Evolutionary conservation across 1,139 yeast species (phyloP).

Genomic region (Yamadazyma sp.): DNA sequence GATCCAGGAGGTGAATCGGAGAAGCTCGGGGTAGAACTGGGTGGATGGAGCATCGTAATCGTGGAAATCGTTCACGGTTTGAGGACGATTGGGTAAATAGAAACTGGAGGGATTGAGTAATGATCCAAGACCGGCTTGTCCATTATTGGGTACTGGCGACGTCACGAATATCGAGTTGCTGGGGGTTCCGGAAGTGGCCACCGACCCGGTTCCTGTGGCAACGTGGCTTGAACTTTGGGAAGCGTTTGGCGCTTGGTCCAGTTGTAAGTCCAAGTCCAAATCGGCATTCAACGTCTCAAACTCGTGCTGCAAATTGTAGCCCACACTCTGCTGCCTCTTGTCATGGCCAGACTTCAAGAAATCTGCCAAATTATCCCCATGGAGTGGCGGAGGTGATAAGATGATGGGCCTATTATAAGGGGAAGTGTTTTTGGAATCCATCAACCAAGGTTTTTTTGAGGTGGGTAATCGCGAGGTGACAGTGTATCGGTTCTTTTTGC

Average conservation of each 20-base stretch:
- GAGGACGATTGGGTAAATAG: conserved; percentile 40
- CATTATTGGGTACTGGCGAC: conserved; percentile 15
- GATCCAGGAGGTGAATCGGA: conserved; percentile 60
- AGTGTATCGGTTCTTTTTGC: too few relatives aligned
- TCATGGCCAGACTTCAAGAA: conserved; percentile 18
- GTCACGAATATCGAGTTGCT: conserved; percentile 1
- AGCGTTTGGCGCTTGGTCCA: background rate
- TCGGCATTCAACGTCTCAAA: conserved; percentile 48
- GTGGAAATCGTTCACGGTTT: conserved; percentile 41
- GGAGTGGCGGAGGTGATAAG: conserved; percentile 36
- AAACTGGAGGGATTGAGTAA: conserved; percentile 14
- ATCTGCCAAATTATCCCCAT: conserved; percentile 6
- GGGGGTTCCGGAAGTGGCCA: background rate
- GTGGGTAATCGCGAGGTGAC: too few relatives aligned
- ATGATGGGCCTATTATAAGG: conserved; percentile 32
- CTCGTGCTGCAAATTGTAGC: conserved; percentile 47
- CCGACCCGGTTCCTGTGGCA: background rate
- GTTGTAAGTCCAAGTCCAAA: conserved; percentile 42
- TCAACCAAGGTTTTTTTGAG: conserved; percentile 1
- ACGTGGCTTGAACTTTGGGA: background rate
- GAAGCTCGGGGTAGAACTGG: conserved; percentile 42
- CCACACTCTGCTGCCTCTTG: conserved; percentile 43
- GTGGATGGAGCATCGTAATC: conserved; percentile 3
- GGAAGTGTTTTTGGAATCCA: conserved; percentile 9
- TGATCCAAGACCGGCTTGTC: conserved; percentile 21